phyloP scores from a whole-genome alignment of 805 yeast genomes.

The Metschnikowia lachancei region DNA sequence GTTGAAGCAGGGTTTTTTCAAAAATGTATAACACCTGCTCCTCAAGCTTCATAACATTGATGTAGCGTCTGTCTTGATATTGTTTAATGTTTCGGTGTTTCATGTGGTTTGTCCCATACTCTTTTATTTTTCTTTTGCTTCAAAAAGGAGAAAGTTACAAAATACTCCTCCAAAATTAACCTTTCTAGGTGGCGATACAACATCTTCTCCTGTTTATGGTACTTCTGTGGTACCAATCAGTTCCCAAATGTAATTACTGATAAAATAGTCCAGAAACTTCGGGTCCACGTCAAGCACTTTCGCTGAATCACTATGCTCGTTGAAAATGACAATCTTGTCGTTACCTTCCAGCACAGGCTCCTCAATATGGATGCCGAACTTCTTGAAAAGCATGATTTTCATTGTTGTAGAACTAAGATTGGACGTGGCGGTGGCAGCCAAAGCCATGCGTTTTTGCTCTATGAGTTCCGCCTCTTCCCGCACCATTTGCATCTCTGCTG shows the following conservation, averaged over 20 bases:
- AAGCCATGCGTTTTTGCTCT: slow-evolving; percentile 27
- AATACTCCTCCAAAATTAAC: too few relatives aligned
- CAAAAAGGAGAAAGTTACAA: too few relatives aligned
- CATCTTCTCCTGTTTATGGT: background rate
- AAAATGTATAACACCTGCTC: too few relatives aligned
- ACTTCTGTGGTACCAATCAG: slow-evolving; percentile 27
- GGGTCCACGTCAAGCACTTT: slow-evolving; percentile 51
- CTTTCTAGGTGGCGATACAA: too few relatives aligned
- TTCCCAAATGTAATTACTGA: slow-evolving; percentile 80
- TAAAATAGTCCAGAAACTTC: slow-evolving; percentile 63
- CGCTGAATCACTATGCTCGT: slow-evolving; percentile 41
- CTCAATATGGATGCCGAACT: slow-evolving; percentile 56
- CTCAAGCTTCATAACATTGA: too few relatives aligned
- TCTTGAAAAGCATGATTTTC: slow-evolving; percentile 58
- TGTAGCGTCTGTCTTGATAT: too few relatives aligned
- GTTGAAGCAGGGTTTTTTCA: too few relatives aligned
- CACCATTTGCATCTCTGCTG: slow-evolving; percentile 36
- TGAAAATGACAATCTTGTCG: slow-evolving; percentile 48
- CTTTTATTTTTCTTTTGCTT: too few relatives aligned
- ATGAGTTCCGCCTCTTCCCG: slow-evolving; percentile 39
- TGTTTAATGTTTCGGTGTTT: too few relatives aligned
- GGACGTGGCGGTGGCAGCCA: slow-evolving; percentile 29
- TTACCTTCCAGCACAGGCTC: slow-evolving; percentile 18
- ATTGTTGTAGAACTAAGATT: slow-evolving; percentile 47
- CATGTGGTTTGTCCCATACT: too few relatives aligned